A percentile compares a stretch with the other conserved stretches of the same genome.
These are phyloP conservation scores for Pythium insidiosum DNA, from an alignment of 352 stramenopile species.

Conservation along the genomic window DNA sequence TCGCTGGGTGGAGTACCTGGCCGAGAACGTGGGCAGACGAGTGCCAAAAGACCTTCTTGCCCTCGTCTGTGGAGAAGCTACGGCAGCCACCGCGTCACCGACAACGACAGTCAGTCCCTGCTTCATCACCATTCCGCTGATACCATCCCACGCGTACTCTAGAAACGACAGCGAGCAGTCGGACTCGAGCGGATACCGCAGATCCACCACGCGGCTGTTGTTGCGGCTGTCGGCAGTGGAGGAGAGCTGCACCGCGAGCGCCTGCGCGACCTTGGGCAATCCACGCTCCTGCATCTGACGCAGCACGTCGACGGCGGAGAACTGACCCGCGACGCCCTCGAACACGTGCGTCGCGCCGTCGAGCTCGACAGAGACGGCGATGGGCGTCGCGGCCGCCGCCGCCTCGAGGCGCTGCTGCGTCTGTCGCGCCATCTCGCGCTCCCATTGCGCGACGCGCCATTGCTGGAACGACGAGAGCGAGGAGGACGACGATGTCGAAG, in stretches of 20 bases:
- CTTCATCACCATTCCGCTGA: not conserved
- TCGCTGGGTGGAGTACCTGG: constrained; percentile 43
- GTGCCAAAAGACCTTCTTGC: constrained; percentile 95
- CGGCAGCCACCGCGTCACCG: not conserved
- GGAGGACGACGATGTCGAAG: too few species aligned
- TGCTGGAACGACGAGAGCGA: constrained; percentile 28
- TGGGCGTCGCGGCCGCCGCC: constrained; percentile 15
- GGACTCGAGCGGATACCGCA: constrained; percentile 31
- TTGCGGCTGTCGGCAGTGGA: too few species aligned
- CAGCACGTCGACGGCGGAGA: constrained; percentile 54
- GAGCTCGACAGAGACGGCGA: constrained; percentile 37
- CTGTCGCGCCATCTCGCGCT: constrained; percentile 42
- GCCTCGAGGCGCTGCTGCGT: constrained; percentile 13
- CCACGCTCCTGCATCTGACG: constrained; percentile 41
- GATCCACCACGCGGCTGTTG: constrained; percentile 37
- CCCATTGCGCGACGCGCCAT: constrained; percentile 40
- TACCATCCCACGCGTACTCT: constrained; percentile 33
- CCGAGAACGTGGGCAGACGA: constrained; percentile 99
- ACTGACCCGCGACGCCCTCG: constrained; percentile 25
- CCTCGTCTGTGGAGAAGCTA: constrained; percentile 62
- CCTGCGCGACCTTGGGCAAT: constrained; percentile 51
- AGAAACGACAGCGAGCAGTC: constrained; percentile 46
- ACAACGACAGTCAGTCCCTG: not conserved
- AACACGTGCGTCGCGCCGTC: constrained; percentile 25
- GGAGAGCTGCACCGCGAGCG: constrained; percentile 37